Conservation (phyloP, 257 asterid genomes). For the Lycium ferocissimum region DNA sequence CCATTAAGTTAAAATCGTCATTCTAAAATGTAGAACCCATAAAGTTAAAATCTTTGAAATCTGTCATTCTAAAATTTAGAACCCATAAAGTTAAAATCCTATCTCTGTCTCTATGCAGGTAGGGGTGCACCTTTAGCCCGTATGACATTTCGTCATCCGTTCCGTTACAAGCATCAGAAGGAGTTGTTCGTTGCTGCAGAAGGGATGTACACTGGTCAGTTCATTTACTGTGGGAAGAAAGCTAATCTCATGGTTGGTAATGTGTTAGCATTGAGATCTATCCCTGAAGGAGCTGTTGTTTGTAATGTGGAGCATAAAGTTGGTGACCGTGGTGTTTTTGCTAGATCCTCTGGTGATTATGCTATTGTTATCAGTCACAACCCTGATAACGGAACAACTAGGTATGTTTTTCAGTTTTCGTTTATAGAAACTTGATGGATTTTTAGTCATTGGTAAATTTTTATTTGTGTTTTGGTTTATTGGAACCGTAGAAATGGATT, state of each 20-base stretch:
- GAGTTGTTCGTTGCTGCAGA: slow-evolving; percentile 68
- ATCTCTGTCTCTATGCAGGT: too few relatives aligned
- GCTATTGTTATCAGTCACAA: slow-evolving; percentile 61
- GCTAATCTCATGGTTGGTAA: slow-evolving; percentile 60
- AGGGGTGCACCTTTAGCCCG: slow-evolving; percentile 63
- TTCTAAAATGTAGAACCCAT: too few relatives aligned
- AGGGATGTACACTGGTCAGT: slow-evolving; percentile 64
- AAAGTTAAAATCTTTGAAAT: too few relatives aligned
- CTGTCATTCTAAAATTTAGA: too few relatives aligned
- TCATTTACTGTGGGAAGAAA: slow-evolving; percentile 62
- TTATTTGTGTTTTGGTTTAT: background rate
- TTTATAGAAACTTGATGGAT: background rate
- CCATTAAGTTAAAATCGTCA: too few relatives aligned
- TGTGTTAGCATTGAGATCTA: slow-evolving; percentile 56
- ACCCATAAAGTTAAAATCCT: too few relatives aligned
- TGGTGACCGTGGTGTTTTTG: slow-evolving; percentile 54
- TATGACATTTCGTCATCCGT: slow-evolving; percentile 70
- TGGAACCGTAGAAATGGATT: background rate
- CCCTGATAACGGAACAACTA: slow-evolving; percentile 57
- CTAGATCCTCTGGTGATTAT: slow-evolving; percentile 66
- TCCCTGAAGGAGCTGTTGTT: slow-evolving; percentile 58
- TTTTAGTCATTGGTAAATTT: background rate
- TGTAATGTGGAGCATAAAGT: slow-evolving; percentile 54
- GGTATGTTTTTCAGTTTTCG: slow-evolving; percentile 30
- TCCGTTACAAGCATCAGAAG: slow-evolving; percentile 67